Evolutionary conservation across 768 basidiomycete species (phyloP).

Genomic region (Kwoniella europaea): DNA sequence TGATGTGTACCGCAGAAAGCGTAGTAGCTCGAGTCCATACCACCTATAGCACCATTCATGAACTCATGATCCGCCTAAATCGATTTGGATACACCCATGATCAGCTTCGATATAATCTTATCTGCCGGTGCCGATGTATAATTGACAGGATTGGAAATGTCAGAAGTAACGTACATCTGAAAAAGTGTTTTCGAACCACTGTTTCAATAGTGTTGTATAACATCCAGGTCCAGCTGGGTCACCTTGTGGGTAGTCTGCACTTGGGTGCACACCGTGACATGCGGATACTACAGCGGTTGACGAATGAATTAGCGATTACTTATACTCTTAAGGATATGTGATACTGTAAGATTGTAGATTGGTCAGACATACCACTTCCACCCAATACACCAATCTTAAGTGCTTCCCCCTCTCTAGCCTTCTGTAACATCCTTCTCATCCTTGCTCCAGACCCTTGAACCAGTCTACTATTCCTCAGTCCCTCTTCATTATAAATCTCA

Average conservation of each 20-base stretch:
- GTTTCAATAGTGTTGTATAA: conserved; percentile 46
- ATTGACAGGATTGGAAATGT: too few species aligned
- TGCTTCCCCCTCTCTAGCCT: conserved; percentile 40
- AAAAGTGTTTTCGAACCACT: conserved; percentile 49
- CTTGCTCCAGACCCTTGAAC: conserved; percentile 47
- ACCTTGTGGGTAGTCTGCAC: conserved; percentile 44
- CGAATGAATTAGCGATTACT: too few species aligned
- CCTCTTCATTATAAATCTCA: conserved; percentile 45
- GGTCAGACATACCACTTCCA: conserved; percentile 49
- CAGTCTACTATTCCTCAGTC: conserved; percentile 36
- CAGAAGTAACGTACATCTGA: conserved; percentile 35
- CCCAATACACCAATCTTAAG: conserved; percentile 54
- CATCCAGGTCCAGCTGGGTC: conserved; percentile 56
- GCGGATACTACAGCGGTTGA: conserved; percentile 43
- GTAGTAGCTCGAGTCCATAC: conserved; percentile 57
- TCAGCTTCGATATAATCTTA: conserved; percentile 2
- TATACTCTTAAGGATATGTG: too few species aligned
- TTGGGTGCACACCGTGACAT: conserved; percentile 55
- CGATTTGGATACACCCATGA: background rate
- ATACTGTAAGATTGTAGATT: background rate
- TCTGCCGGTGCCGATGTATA: too few species aligned
- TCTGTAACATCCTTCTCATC: conserved; percentile 42
- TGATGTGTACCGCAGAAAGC: conserved; percentile 58
- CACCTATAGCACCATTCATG: conserved; percentile 55
- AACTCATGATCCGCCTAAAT: conserved; percentile 39